phyloP scores from a whole-genome alignment of 768 basidiomycete species.

The Sarcodon aspratus region DNA sequence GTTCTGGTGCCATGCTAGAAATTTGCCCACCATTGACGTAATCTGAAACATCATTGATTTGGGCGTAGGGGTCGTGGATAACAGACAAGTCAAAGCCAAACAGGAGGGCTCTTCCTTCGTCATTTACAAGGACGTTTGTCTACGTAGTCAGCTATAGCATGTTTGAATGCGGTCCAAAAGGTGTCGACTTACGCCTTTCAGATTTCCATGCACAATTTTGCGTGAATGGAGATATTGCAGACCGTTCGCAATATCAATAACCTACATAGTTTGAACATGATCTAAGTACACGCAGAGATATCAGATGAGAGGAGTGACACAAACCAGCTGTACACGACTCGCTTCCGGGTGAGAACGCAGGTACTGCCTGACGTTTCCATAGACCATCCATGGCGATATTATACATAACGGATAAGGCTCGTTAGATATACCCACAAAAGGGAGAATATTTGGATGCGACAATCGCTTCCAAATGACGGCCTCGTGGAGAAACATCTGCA shows the following conservation, averaged over 20 bases:
- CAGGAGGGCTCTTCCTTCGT: not conserved
- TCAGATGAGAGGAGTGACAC: not conserved
- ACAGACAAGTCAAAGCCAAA: not conserved
- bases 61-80: not conserved
- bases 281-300: not conserved
- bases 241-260: not conserved
- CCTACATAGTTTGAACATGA: not conserved
- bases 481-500: slow-evolving; percentile 30
- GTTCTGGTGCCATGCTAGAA: not conserved
- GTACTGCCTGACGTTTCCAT: not conserved
- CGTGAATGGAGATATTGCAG: not conserved
- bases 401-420: not conserved
- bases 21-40: not conserved
- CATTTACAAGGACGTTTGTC: not conserved
- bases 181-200: not conserved
- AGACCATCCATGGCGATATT: not conserved
- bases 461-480: slow-evolving; percentile 64
- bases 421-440: slow-evolving; percentile 61
- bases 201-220: not conserved
- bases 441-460: slow-evolving; percentile 56
- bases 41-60: not conserved
- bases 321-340: not conserved
- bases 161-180: not conserved
- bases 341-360: not conserved
- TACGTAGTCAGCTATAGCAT: not conserved